Evolutionary conservation across 1,284 basidiomycete species (phyloP).

Genomic region (Boletus mariae): DNA sequence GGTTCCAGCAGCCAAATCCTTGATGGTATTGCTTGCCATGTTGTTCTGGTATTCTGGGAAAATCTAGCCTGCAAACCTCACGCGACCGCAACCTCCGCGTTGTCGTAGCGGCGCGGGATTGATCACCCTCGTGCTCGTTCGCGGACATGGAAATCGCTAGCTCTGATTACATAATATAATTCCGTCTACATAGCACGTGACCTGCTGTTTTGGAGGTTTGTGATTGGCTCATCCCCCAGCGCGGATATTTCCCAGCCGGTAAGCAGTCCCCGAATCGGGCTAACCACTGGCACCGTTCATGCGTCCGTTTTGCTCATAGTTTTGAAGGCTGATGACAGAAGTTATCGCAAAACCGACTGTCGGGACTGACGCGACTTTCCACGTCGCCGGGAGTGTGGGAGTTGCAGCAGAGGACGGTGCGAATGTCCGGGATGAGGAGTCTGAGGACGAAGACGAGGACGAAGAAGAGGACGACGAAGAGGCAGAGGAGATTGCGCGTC

Average conservation of each 20-base stretch:
- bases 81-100: not conserved
- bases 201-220: slow-evolving; percentile 5
- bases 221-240: not conserved
- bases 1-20: slow-evolving; percentile 84
- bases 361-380: slow-evolving; percentile 4
- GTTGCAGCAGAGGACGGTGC: slow-evolving; percentile 22
- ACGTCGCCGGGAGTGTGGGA: slow-evolving; percentile 4
- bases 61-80: not conserved
- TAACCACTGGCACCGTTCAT: slow-evolving; percentile 10
- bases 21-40: slow-evolving; percentile 52
- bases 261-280: slow-evolving; percentile 9
- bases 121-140: slow-evolving; percentile 5
- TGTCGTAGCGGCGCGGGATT: slow-evolving; percentile 1
- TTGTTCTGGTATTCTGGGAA: slow-evolving; percentile 10
- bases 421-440: slow-evolving; percentile 42
- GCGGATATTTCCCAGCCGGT: slow-evolving; percentile 6
- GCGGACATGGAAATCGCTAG: slow-evolving; percentile 17
- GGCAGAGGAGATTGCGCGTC: slow-evolving; percentile 65
- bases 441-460: slow-evolving; percentile 49
- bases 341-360: slow-evolving; percentile 5
- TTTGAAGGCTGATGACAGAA: slow-evolving; percentile 14
- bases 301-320: slow-evolving; percentile 7
- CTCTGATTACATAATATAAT: slow-evolving; percentile 10
- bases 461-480: slow-evolving; percentile 67
- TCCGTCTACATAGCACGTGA: slow-evolving; percentile 18